A percentile compares a stretch with the other conserved stretches of the same genome.
These are phyloP conservation scores for Firmiana major DNA, from an alignment of 345 rosid species.

Conservation along the genomic window DNA sequence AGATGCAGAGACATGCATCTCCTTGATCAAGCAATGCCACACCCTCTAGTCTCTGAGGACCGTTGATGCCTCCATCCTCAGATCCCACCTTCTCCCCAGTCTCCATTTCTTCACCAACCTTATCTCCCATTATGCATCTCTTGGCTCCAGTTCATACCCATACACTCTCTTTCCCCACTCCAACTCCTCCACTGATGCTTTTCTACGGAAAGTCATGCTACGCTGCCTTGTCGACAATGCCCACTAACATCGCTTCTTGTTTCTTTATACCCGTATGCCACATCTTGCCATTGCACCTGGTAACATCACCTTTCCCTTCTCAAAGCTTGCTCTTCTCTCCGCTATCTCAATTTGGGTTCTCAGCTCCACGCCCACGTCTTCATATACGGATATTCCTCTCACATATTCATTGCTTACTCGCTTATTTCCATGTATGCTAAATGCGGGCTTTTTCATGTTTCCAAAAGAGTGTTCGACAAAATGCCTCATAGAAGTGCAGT, in stretches of 20 bases:
- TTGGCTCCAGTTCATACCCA: slow-evolving; percentile 33
- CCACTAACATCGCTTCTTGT: slow-evolving; percentile 16
- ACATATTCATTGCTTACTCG: slow-evolving; percentile 35
- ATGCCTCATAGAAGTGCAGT: slow-evolving; percentile 57
- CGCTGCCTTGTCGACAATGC: slow-evolving; percentile 32
- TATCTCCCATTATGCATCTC: slow-evolving; percentile 29
- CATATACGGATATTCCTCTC: slow-evolving; percentile 24
- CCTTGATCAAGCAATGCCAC: slow-evolving; percentile 31
- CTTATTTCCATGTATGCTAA: slow-evolving; percentile 42
- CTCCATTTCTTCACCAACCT: slow-evolving; percentile 35
- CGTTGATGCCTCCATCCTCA: slow-evolving; percentile 32
- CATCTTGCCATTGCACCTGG: slow-evolving; percentile 28
- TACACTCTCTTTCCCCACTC: slow-evolving; percentile 32
- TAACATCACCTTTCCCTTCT: slow-evolving; percentile 37
- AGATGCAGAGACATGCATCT: slow-evolving; percentile 18
- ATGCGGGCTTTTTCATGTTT: slow-evolving; percentile 17
- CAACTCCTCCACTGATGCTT: slow-evolving; percentile 20
- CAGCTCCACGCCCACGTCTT: slow-evolving; percentile 30
- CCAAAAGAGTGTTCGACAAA: slow-evolving; percentile 30
- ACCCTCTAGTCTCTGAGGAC: slow-evolving; percentile 26
- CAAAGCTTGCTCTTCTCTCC: slow-evolving; percentile 36
- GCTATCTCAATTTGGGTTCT: slow-evolving; percentile 19
- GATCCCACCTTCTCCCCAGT: slow-evolving; percentile 21
- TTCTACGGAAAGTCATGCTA: slow-evolving; percentile 43
- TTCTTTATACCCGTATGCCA: slow-evolving; percentile 32